phyloP scores from a whole-genome alignment of 495 filamentous ascomycete genomes.

The Polyplosphaeria fusca region DNA sequence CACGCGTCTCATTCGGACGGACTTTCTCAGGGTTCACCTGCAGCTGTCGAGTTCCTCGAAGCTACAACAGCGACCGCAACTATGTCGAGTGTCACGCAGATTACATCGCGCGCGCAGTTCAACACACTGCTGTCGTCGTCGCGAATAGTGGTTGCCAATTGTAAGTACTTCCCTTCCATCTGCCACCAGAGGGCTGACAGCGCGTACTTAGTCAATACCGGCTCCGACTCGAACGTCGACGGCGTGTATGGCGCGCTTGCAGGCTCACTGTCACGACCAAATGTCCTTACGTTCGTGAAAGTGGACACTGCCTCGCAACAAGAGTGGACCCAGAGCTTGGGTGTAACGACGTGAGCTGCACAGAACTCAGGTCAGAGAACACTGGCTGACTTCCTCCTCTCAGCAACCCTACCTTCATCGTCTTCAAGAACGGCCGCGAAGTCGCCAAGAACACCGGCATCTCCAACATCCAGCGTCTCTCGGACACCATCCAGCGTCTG shows the following conservation, averaged over 20 bases:
- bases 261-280: constrained; percentile 64
- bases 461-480: constrained; percentile 64
- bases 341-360: constrained; percentile 62
- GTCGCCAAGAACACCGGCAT: constrained; percentile 71
- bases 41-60: neutral
- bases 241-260: constrained; percentile 80
- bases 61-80: neutral
- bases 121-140: constrained; percentile 62
- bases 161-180: constrained; percentile 53
- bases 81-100: constrained; percentile 57
- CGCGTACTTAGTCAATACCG: no score
- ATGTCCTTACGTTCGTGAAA: constrained; percentile 78
- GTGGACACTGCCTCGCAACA: constrained; percentile 76
- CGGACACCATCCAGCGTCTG: constrained; percentile 68
- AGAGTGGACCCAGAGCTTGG: no score
- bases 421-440: constrained; percentile 72
- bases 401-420: constrained; percentile 80
- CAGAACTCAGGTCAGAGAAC: neutral
- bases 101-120: constrained; percentile 70
- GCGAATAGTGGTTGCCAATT: constrained; percentile 77
- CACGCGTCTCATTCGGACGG: neutral
- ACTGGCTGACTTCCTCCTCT: constrained; percentile 6
- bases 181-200: constrained; percentile 22
- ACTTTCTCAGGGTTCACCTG: neutral
- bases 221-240: constrained; percentile 86